Percentiles rank a stretch among this genome's conserved stretches.
phyloP scores from a whole-genome alignment of 2,329 filamentous ascomycete genomes.

The Aspergillus alliaceus region DNA sequence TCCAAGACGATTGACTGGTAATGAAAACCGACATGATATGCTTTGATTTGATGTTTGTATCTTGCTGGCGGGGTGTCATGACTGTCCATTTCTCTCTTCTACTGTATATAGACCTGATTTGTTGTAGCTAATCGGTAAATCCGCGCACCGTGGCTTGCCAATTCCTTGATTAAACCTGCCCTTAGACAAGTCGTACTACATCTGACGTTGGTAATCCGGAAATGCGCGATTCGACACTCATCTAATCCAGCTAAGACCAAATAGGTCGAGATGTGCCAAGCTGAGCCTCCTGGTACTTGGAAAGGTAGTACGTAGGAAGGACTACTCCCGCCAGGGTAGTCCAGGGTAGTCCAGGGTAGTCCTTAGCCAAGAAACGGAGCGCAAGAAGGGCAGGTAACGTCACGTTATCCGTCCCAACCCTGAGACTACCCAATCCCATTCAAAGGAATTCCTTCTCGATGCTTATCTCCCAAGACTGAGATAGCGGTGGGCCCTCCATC shows the following conservation, averaged over 20 bases:
- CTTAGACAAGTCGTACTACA: background rate
- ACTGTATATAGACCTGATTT: background rate
- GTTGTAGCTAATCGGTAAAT: background rate
- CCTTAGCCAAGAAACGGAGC: background rate
- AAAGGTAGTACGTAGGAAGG: no score
- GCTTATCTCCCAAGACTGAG: background rate
- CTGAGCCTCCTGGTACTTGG: no score
- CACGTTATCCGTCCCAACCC: slow-evolving; percentile 2
- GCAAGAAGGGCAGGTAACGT: slow-evolving; percentile 1
- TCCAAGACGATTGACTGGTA: slow-evolving; percentile 38
- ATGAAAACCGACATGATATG: slow-evolving; percentile 1
- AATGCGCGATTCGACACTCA: no score
- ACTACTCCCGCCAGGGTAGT: no score
- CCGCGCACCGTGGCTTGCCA: background rate
- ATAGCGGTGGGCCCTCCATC: background rate
- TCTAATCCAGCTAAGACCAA: background rate
- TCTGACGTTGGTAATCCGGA: no score
- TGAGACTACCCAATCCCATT: background rate
- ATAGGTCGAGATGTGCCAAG: no score
- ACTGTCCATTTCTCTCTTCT: background rate
- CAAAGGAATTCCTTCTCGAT: background rate
- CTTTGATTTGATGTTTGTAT: background rate
- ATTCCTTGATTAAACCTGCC: background rate
- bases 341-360: no score
- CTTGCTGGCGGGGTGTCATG: background rate